Percentiles rank a stretch among this genome's conserved stretches.
Conservation (phyloP, 495 filamentous ascomycete species). For the Neurospora discreta region DNA sequence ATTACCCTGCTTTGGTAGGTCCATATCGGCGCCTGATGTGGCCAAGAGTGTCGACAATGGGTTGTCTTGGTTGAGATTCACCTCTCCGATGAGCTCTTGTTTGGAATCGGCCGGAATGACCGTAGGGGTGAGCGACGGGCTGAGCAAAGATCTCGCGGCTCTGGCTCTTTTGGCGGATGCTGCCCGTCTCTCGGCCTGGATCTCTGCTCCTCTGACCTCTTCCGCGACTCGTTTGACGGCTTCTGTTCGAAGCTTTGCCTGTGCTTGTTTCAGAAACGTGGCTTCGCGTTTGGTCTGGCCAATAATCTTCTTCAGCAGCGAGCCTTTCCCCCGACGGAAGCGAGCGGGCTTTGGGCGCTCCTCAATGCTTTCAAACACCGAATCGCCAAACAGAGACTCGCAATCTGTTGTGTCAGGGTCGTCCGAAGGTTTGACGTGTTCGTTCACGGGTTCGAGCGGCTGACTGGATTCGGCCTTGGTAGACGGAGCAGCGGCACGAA, state of each 20-base stretch:
- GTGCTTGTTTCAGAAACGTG: not conserved
- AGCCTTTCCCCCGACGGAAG: not conserved
- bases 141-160: not conserved
- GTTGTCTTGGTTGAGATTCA: not conserved
- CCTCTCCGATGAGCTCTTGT: not conserved
- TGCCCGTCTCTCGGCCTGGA: not conserved
- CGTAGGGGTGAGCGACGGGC: not conserved
- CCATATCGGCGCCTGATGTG: slow-evolving; percentile 21
- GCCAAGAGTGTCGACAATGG: slow-evolving; percentile 14
- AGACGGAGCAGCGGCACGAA: not conserved
- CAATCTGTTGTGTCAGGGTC: not conserved
- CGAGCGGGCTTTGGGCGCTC: not conserved
- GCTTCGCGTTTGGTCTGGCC: not conserved
- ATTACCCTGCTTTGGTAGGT: slow-evolving; percentile 40
- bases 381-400: not conserved
- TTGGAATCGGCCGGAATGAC: not conserved
- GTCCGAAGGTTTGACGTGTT: not conserved
- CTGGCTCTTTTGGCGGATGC: not conserved
- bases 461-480: not conserved
- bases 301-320: not conserved
- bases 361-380: not conserved
- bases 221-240: not conserved
- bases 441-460: not conserved
- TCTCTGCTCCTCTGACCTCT: not conserved
- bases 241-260: not conserved